Evolutionary conservation across 202 grass and related monocot species (phyloP).

Genomic region (Zoysia matrella): DNA sequence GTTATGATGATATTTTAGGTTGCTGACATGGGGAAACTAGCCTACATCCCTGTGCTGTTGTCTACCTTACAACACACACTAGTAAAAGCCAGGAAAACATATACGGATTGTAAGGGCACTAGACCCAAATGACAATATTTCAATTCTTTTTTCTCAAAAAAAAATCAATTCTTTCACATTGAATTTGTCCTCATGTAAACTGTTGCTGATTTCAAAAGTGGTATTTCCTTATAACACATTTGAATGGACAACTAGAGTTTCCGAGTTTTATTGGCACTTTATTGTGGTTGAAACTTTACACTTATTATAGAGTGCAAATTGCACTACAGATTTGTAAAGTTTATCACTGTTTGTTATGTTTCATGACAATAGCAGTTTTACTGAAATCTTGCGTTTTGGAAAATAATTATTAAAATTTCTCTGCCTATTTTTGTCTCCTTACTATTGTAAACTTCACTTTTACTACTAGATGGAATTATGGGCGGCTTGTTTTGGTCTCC

Average conservation of each 20-base stretch:
- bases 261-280: slow-evolving; percentile 1
- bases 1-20: slow-evolving; percentile 30
- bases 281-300: background rate
- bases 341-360: background rate
- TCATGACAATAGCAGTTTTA: background rate
- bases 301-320: background rate
- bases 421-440: background rate
- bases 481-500: background rate
- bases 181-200: background rate
- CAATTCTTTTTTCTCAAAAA: background rate
- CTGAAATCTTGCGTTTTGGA: background rate
- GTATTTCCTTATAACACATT: slow-evolving; percentile 6
- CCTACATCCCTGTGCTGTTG: background rate
- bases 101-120: background rate
- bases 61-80: background rate
- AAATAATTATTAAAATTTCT: background rate
- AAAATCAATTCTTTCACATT: background rate
- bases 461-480: background rate
- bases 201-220: background rate
- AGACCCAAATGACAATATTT: background rate
- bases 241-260: background rate
- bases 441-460: background rate
- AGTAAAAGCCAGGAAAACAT: background rate
- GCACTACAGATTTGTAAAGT: background rate
- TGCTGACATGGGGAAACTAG: background rate